Evolutionary conservation across 2,329 filamentous ascomycete species (phyloP).

Genomic region (Penicillium sp.): DNA sequence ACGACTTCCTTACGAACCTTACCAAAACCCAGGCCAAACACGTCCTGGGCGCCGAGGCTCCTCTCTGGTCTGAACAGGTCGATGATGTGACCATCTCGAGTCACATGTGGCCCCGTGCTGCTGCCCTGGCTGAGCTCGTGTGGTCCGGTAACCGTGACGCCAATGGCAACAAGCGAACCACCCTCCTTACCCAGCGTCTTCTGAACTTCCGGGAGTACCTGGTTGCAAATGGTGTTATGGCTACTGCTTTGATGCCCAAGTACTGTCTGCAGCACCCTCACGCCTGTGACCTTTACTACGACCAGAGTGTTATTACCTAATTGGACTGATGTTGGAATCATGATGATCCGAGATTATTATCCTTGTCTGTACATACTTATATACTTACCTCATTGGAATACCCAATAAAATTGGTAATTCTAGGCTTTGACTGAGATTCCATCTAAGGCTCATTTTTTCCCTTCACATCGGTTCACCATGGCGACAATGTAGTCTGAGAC

Average conservation of each 20-base stretch:
- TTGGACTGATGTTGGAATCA: neutral
- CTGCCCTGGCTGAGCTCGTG: constrained; percentile 56
- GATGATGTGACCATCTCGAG: constrained; percentile 54
- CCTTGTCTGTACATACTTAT: neutral
- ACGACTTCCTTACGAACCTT: constrained; percentile 55
- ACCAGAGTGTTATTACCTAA: constrained; percentile 48
- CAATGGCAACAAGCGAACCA: constrained; percentile 53
- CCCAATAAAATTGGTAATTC: neutral
- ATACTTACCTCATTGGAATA: constrained; percentile 1
- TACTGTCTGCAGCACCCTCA: constrained; percentile 61
- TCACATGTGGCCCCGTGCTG: constrained; percentile 59
- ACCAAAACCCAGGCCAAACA: constrained; percentile 50
- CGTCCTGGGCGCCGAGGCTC: constrained; percentile 54
- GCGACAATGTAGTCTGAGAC: neutral
- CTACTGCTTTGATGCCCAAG: constrained; percentile 55
- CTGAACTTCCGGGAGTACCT: constrained; percentile 63
- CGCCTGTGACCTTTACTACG: constrained; percentile 56
- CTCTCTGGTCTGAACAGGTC: constrained; percentile 58
- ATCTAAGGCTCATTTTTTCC: neutral
- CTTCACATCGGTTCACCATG: neutral
- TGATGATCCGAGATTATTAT: neutral
- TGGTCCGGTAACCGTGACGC: constrained; percentile 58
- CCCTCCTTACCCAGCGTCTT: constrained; percentile 56
- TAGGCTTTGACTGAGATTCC: neutral
- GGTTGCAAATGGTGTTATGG: constrained; percentile 55